These are phyloP conservation scores for Aspergillus olivimuriae DNA, from an alignment of 495 filamentous ascomycete genomes.

Conservation along the genomic window DNA sequence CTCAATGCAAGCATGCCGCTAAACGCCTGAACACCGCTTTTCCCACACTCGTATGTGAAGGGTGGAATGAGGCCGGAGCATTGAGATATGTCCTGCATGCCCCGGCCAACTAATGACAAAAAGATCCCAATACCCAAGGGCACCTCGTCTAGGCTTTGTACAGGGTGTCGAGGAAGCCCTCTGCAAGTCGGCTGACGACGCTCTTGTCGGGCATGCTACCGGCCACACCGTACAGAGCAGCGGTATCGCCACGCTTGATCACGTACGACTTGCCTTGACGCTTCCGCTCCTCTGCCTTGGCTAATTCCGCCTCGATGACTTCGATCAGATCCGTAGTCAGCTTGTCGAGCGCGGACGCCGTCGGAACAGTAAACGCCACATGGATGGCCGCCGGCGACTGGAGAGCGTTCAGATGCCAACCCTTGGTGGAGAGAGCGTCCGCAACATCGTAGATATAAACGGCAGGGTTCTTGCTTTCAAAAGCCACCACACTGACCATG, in stretches of 20 bases:
- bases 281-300: slow-evolving; percentile 68
- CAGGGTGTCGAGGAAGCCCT: slow-evolving; percentile 88
- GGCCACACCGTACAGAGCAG: slow-evolving; percentile 90
- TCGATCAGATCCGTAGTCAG: slow-evolving; percentile 71
- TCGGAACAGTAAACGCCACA: slow-evolving; percentile 87
- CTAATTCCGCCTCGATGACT: slow-evolving; percentile 71
- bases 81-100: no score
- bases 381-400: slow-evolving; percentile 93
- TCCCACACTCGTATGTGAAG: no score
- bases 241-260: slow-evolving; percentile 57
- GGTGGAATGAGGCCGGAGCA: no score
- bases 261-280: slow-evolving; percentile 52
- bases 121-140: no score
- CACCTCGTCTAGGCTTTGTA: slow-evolving; percentile 70
- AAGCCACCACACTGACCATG: slow-evolving; percentile 84
- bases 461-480: slow-evolving; percentile 58
- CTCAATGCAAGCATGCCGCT: no score
- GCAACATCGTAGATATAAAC: slow-evolving; percentile 86
- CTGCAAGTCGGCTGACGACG: slow-evolving; percentile 83
- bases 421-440: slow-evolving; percentile 70
- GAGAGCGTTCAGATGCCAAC: slow-evolving; percentile 95
- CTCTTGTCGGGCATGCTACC: slow-evolving; percentile 93
- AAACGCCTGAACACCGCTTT: slow-evolving; percentile 7
- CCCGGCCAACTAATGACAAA: no score
- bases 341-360: slow-evolving; percentile 70